phyloP scores from a whole-genome alignment of 2,329 filamentous ascomycete genomes.

The Fusarium dimerum region DNA sequence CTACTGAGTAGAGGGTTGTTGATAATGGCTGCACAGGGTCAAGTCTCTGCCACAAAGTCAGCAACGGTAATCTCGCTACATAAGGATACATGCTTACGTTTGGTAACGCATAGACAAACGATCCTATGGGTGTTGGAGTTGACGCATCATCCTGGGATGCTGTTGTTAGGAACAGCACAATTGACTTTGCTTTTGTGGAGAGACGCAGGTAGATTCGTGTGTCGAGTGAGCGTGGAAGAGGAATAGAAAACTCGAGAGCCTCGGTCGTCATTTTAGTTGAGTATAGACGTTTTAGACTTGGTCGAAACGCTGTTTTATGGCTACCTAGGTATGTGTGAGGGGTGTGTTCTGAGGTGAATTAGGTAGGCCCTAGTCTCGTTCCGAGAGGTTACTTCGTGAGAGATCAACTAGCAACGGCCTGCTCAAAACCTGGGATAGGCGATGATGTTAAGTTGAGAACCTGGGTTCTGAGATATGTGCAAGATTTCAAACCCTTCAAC shows the following conservation, averaged over 20 bases:
- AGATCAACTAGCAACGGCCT: too few relatives aligned
- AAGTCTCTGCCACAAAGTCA: slow-evolving; percentile 43
- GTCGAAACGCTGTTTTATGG: not conserved
- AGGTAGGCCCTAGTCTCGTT: too few relatives aligned
- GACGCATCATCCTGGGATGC: slow-evolving; percentile 54
- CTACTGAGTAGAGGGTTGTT: slow-evolving; percentile 76
- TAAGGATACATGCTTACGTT: slow-evolving; percentile 59
- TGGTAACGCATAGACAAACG: slow-evolving; percentile 91
- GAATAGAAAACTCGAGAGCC: slow-evolving; percentile 53
- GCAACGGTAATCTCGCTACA: slow-evolving; percentile 2
- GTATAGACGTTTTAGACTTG: not conserved
- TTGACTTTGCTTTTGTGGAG: slow-evolving; percentile 56
- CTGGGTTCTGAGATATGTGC: too few relatives aligned
- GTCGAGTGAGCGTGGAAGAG: slow-evolving; percentile 60
- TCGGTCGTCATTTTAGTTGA: slow-evolving; percentile 26
- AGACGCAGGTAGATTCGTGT: slow-evolving; percentile 63
- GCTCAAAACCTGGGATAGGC: too few relatives aligned
- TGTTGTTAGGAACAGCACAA: slow-evolving; percentile 64
- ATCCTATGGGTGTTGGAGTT: slow-evolving; percentile 66
- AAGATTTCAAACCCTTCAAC: too few relatives aligned
- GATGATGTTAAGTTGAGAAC: too few relatives aligned
- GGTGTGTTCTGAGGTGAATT: not conserved
- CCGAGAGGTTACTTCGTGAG: too few relatives aligned
- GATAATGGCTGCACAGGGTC: slow-evolving; percentile 65
- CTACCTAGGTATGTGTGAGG: too few relatives aligned